Evolutionary conservation across 768 basidiomycete genomes (phyloP).

Genomic region (Termitomyces sp.): DNA sequence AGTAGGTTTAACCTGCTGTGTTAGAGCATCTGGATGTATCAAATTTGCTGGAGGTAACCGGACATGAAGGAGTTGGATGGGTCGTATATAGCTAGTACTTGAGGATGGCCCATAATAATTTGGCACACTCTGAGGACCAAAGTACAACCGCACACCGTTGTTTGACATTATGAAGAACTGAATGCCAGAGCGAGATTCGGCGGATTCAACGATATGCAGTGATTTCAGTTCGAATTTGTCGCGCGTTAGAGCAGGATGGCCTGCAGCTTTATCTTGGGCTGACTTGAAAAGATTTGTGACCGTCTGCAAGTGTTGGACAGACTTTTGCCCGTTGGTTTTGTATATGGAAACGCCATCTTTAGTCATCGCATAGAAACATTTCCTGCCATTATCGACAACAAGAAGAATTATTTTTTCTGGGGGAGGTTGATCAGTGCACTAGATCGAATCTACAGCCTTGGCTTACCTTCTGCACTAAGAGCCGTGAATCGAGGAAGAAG

Average conservation of each 20-base stretch:
- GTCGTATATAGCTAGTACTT: conserved; percentile 23
- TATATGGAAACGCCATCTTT: conserved; percentile 66
- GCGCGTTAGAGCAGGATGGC: conserved; percentile 64
- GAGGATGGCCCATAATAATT: conserved; percentile 40
- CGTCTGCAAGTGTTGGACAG: conserved; percentile 67
- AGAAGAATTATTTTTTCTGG: conserved; percentile 70
- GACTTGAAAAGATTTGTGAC: conserved; percentile 69
- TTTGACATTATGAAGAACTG: conserved; percentile 79
- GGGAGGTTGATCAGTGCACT: conserved; percentile 4
- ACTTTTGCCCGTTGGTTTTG: conserved; percentile 55
- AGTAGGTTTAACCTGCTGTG: conserved; percentile 41
- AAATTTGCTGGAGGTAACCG: conserved; percentile 73
- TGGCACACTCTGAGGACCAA: conserved; percentile 51
- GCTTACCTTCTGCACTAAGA: conserved; percentile 60
- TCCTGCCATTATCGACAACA: conserved; percentile 60
- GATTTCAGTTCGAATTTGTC: conserved; percentile 66
- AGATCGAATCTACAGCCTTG: neutral
- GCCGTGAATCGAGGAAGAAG: conserved; percentile 72
- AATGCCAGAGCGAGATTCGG: conserved; percentile 63
- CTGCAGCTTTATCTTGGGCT: conserved; percentile 78
- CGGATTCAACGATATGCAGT: conserved; percentile 61
- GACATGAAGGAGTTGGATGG: conserved; percentile 70
- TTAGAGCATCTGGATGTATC: conserved; percentile 70
- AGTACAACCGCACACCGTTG: conserved; percentile 83
- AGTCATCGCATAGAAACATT: conserved; percentile 76